Base-by-base conservation (phyloP, 2,329 filamentous ascomycete genomes). In the Lasiodiplodia hormozganensis region DNA sequence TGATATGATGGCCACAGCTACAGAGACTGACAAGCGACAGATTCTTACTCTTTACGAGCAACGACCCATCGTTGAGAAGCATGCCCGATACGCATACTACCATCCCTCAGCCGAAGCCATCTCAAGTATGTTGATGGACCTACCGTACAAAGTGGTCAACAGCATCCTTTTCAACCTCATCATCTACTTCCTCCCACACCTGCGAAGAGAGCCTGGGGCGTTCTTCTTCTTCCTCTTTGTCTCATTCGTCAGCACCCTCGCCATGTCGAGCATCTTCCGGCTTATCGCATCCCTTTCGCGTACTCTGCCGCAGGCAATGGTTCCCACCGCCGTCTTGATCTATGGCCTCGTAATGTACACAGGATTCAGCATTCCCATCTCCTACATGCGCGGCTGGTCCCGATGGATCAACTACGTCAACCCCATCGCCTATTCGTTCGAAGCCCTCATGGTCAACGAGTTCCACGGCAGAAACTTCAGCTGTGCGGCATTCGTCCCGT, bases 31-130 rank as follows among this genome's bases (percentile, higher is more conserved):
- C 28, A 28, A 28, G 28, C 28, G 28, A 28, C 1, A 94, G 78
- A 94, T 95, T 77, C 80, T 94, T 31, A 93, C 91, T 0, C 85
- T 96, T 2, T 97, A 94, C 75, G 87, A 90, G 1, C 92, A 96
- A 85, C 90, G 94, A 28, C 91, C 92, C 0, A 96, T 97, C 73
- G 92, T 97, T 68, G 93, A 97, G 76, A 97, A 97, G 77, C 94
- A 97, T 72, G 80, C 85, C 62, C 87, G 90, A 62, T 97, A 96
- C 76, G 93, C 93, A 14, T 85, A 97, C 23, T 96, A 97, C 75
- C 93, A 95, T 74, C 92, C 94, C 0, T 92, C 90, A 10, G 90
- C 93, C 14, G 93, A 97, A 83, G 91, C 92, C 16, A 84, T 92
- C 69, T 87, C 90, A 0, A 94, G 91, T 12, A 77, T 83, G 43